phyloP scores from a whole-genome alignment of 83 land plant genomes.

The Larix sibirica region DNA sequence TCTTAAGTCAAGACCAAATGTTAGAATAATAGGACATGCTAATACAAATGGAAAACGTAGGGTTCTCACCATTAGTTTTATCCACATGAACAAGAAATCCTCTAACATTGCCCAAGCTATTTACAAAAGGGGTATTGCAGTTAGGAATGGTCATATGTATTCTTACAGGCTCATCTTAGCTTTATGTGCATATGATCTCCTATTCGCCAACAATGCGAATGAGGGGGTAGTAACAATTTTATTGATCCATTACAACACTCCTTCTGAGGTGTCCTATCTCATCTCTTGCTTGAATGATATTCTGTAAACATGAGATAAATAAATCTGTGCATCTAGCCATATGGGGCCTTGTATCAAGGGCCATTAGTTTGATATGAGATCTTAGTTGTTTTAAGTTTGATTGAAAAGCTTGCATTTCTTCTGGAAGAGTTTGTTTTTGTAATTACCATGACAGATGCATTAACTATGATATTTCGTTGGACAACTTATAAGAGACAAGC shows the following conservation, averaged over 20 bases:
- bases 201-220: slow-evolving; percentile 8
- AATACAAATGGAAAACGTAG: neutral
- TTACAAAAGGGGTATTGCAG: slow-evolving; percentile 14
- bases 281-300: slow-evolving; percentile 14
- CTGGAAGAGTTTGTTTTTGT: no score
- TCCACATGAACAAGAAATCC: slow-evolving; percentile 24
- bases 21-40: neutral
- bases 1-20: slow-evolving; percentile 1
- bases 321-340: neutral
- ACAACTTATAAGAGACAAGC: no score
- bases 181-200: neutral
- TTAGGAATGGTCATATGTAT: slow-evolving; percentile 30
- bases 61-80: slow-evolving; percentile 28
- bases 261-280: slow-evolving; percentile 10
- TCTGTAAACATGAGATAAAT: neutral
- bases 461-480: no score
- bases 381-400: no score
- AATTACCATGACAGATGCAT: no score
- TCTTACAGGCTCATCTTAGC: slow-evolving; percentile 16
- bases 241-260: slow-evolving; percentile 33
- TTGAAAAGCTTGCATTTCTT: no score
- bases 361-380: no score
- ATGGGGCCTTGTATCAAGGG: no score
- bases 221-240: slow-evolving; percentile 32
- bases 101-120: neutral